These are phyloP conservation scores for Aspergillus oerlinghausenensis DNA, from an alignment of 2,329 filamentous ascomycete species.

Conservation along the genomic window DNA sequence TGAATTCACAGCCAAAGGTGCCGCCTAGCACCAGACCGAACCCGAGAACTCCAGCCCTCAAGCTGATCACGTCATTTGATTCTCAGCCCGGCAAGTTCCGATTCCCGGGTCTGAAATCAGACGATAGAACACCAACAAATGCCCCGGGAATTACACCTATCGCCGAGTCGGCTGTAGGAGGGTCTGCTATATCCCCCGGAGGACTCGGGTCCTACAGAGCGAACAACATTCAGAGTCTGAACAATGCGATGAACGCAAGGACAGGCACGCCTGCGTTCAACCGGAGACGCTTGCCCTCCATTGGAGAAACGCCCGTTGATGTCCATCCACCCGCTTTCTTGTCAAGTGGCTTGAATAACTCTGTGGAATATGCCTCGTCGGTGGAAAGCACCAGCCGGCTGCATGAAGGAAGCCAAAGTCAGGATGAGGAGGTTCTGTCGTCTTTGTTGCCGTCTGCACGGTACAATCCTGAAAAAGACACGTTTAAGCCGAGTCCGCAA, in stretches of 20 bases:
- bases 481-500: conserved; percentile 46
- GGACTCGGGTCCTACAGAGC: conserved; percentile 55
- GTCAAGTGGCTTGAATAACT: conserved; percentile 39
- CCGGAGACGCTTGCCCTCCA: conserved; percentile 68
- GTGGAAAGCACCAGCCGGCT: conserved; percentile 37
- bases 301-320: conserved; percentile 63
- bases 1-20: conserved; percentile 32
- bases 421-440: conserved; percentile 30
- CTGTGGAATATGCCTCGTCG: conserved; percentile 46
- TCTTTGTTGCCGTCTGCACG: conserved; percentile 42
- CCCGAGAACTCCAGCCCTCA: conserved; percentile 77
- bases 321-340: conserved; percentile 41
- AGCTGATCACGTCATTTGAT: conserved; percentile 86
- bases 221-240: conserved; percentile 61
- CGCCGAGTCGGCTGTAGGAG: conserved; percentile 63
- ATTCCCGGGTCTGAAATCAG: conserved; percentile 54
- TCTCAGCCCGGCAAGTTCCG: conserved; percentile 51
- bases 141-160: conserved; percentile 80
- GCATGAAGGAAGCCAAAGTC: conserved; percentile 26
- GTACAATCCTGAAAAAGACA: conserved; percentile 39
- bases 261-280: conserved; percentile 58
- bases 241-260: conserved; percentile 64
- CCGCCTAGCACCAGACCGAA: conserved; percentile 55
- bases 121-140: conserved; percentile 68
- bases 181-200: conserved; percentile 62